Evolutionary conservation across 1,284 basidiomycete species (phyloP).

Genomic region (Grifola frondosa): DNA sequence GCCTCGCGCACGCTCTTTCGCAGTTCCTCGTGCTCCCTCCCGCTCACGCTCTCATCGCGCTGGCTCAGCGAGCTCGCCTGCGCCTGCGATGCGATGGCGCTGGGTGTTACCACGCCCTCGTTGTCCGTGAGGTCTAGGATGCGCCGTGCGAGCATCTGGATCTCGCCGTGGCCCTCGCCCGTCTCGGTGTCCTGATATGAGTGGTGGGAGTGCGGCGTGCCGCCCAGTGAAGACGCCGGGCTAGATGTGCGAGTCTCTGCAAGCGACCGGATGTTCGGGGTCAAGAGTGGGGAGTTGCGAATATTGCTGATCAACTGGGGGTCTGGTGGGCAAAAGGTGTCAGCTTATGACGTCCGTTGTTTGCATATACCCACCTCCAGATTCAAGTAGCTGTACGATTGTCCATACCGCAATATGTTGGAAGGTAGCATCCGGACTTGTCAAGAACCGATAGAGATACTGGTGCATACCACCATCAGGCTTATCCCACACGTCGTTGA

Average conservation of each 20-base stretch:
- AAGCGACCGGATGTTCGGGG: constrained; percentile 83
- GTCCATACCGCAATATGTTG: constrained; percentile 99
- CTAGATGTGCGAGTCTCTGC: constrained; percentile 73
- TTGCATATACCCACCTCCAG: constrained; percentile 60
- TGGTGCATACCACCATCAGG: constrained; percentile 97
- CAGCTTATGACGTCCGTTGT: background rate
- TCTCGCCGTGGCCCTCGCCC: constrained; percentile 83
- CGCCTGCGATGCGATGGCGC: constrained; percentile 60
- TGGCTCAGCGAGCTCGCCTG: constrained; percentile 53
- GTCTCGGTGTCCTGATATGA: constrained; percentile 81
- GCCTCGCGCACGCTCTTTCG: constrained; percentile 78
- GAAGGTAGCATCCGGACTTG: constrained; percentile 96
- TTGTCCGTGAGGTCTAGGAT: constrained; percentile 83
- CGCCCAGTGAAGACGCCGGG: constrained; percentile 64
- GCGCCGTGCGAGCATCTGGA: constrained; percentile 79
- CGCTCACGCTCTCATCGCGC: constrained; percentile 51
- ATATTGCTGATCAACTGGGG: constrained; percentile 89
- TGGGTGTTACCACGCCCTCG: constrained; percentile 58
- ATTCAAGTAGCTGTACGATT: constrained; percentile 95
- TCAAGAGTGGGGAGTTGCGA: constrained; percentile 75
- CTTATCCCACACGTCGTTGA: constrained; percentile 98
- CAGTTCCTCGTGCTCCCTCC: constrained; percentile 72
- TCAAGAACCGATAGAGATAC: constrained; percentile 94
- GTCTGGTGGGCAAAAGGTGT: constrained; percentile 46
- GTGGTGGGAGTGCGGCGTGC: constrained; percentile 73